Evolutionary conservation across 1,139 yeast species (phyloP).

Genomic region (Yamadazyma mexicana): DNA sequence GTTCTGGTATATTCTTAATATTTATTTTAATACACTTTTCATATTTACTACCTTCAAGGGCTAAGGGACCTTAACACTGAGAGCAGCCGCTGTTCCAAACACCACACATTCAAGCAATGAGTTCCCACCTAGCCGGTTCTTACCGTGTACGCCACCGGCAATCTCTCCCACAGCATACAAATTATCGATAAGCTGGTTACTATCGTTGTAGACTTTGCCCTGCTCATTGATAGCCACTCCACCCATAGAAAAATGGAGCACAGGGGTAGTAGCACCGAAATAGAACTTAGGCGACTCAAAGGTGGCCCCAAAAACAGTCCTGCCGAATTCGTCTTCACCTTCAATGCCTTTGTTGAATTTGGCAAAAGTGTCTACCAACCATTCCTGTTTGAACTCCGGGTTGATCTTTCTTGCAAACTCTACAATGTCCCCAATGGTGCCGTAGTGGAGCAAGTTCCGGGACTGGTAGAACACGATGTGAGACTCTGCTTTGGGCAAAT

Average conservation of each 20-base stretch:
- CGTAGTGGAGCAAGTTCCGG: slow-evolving; percentile 27
- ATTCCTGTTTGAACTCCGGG: slow-evolving; percentile 13
- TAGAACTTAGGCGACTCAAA: slow-evolving; percentile 19
- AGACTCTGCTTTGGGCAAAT: slow-evolving; percentile 25
- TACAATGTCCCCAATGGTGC: slow-evolving; percentile 22
- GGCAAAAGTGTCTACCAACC: slow-evolving; percentile 15
- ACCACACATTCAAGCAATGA: slow-evolving; percentile 42
- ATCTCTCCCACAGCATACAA: slow-evolving; percentile 41
- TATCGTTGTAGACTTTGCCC: slow-evolving; percentile 25
- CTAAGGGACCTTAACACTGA: not conserved
- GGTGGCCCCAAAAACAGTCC: slow-evolving; percentile 23
- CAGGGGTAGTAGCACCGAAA: slow-evolving; percentile 39
- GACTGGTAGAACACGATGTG: slow-evolving; percentile 33
- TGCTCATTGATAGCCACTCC: slow-evolving; percentile 31
- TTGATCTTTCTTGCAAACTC: slow-evolving; percentile 16
- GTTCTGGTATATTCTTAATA: too few relatives aligned
- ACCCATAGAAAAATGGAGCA: slow-evolving; percentile 42
- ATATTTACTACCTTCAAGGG: not conserved
- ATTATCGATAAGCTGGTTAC: slow-evolving; percentile 20
- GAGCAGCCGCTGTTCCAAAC: slow-evolving; percentile 27
- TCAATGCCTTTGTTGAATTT: slow-evolving; percentile 14
- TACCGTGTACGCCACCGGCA: slow-evolving; percentile 42
- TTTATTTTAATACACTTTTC: not conserved
- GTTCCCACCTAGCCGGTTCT: slow-evolving; percentile 38
- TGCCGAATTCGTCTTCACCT: slow-evolving; percentile 20